Evolutionary conservation across 2,329 filamentous ascomycete species (phyloP), one percentile per base, ranked within the genome.

Genomic region (Fusarium acutatum): DNA sequence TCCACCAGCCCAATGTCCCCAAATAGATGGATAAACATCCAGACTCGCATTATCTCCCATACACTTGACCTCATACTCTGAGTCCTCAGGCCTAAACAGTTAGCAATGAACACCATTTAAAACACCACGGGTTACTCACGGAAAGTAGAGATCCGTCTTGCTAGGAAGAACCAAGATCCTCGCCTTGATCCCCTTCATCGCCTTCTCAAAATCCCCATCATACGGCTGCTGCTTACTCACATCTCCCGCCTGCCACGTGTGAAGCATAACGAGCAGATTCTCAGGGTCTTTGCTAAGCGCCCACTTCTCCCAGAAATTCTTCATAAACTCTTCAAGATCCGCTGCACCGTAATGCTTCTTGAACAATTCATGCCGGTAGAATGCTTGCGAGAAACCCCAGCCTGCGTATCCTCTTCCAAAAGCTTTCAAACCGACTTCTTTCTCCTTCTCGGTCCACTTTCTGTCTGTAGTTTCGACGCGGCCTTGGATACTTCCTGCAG

Each of bases 81-180:
- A 94, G 73, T 95, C 94, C 76, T 95, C 93, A 0, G 93, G 92
- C 20, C 76, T 79, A 24, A 24, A 3, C 0, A 5, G 30, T 72
- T 13, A 74, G 58, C 2, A 15, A 6, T 17, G 11, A 9, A 6
- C 7, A 5, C 20, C 26, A 13, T 26, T 3, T 7, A 10, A 20
- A n/a, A 20, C 6, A n/a, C 7, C 26, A n/a, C 0, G 20, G 7
- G 3, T 10, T 1, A 64, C 76, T 71, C 40, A 78, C 59, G 93
- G 92, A 73, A 96, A 96, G 79, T 96, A 96, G 9, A 96, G 84
- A 78, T 96, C 94, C 0, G 92, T 95, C 79, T 93, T 90, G 28
- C 86, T 83, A 0, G 94, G 93, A 20, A 95, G 80, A 7, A 96
- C 91, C 46, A 96, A 82, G 0, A 89, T 90, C 75, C 90, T 93